phyloP scores from a whole-genome alignment of 148 eudicot species.

The Chenopodium quinoa region DNA sequence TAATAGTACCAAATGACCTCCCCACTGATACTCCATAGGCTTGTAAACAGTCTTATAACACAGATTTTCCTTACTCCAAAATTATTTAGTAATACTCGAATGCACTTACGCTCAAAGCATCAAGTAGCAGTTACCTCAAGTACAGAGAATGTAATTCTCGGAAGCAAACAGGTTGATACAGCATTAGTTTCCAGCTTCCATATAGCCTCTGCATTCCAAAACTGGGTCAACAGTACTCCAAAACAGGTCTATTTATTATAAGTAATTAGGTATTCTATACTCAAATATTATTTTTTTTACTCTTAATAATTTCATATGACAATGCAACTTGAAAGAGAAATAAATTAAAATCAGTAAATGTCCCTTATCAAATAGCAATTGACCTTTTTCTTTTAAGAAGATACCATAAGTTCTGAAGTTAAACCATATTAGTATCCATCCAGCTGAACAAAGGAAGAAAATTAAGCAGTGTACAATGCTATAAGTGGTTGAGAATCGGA shows the following conservation, averaged over 20 bases:
- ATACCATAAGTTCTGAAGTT: not conserved
- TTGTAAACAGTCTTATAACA: too few species aligned
- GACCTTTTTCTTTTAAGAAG: not conserved
- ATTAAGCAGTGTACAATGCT: not conserved
- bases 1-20: too few species aligned
- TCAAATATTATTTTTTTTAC: not conserved
- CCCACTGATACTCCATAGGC: not conserved
- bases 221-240: not conserved
- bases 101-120: not conserved
- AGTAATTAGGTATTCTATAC: not conserved
- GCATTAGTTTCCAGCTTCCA: not conserved
- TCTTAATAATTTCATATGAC: not conserved
- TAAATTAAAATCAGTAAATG: not conserved
- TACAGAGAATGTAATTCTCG: not conserved
- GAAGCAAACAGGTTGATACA: not conserved
- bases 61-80: not conserved
- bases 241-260: not conserved
- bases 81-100: not conserved
- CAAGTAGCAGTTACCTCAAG: not conserved
- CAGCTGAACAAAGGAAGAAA: not conserved
- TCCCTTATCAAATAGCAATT: not conserved
- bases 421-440: not conserved
- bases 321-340: not conserved
- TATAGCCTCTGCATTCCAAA: not conserved
- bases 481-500: not conserved